phyloP scores from a whole-genome alignment of 2,329 filamentous ascomycete genomes.

The Aureobasidium sp. region DNA sequence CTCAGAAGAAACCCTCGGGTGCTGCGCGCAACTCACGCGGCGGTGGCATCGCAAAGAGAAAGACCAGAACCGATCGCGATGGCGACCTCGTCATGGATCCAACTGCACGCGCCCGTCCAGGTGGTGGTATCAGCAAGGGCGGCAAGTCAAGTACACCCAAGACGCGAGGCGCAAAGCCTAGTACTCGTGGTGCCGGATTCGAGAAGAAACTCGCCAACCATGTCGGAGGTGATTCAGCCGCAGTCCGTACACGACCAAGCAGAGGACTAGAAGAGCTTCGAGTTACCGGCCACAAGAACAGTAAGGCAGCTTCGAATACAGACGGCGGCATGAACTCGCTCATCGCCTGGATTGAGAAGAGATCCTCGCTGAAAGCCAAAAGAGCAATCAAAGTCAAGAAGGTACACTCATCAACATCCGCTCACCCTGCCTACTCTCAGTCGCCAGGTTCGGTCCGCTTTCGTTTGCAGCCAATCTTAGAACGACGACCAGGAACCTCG shows the following conservation, averaged over 20 bases:
- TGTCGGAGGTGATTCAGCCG: conserved; percentile 21
- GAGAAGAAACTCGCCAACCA: conserved; percentile 26
- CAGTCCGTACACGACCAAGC: conserved; percentile 21
- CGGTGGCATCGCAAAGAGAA: conserved; percentile 19
- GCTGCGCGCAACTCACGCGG: conserved; percentile 8
- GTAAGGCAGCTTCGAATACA: conserved; percentile 28
- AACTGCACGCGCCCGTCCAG: conserved; percentile 28
- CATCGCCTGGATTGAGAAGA: conserved; percentile 36
- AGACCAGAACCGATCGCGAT: conserved; percentile 45
- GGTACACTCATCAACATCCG: conserved; percentile 24
- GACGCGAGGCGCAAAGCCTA: conserved; percentile 18
- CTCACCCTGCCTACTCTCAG: neutral
- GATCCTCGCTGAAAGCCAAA: conserved; percentile 28
- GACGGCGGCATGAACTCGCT: conserved; percentile 33
- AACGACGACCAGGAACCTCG: conserved; percentile 27
- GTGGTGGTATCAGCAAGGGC: conserved; percentile 25
- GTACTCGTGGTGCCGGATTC: conserved; percentile 16
- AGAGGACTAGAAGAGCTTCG: conserved; percentile 30
- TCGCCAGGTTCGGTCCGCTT: conserved; percentile 24
- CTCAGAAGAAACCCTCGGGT: conserved; percentile 7
- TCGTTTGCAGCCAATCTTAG: conserved; percentile 25
- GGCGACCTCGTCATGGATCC: conserved; percentile 56
- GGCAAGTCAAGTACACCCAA: conserved; percentile 13
- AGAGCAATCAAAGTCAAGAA: conserved; percentile 33
- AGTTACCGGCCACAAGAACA: conserved; percentile 36